Conservation (phyloP, 139 green algal species). For the Trebouxia sp. region DNA sequence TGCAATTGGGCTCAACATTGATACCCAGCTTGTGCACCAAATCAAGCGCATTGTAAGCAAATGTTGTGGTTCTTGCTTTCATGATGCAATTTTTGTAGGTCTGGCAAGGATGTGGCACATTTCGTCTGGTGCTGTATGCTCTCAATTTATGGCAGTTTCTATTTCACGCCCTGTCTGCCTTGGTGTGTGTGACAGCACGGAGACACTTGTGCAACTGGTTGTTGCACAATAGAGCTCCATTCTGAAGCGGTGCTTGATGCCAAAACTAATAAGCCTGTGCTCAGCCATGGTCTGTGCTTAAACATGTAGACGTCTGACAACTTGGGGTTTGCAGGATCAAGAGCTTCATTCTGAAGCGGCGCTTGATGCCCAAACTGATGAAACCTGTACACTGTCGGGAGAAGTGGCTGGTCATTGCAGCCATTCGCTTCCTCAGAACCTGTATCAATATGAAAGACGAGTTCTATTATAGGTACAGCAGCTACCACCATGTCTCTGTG, state of each 20-base stretch:
- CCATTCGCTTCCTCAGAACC: slow-evolving; percentile 91
- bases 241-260: slow-evolving; percentile 76
- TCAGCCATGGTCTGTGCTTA: not conserved
- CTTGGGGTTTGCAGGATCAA: slow-evolving; percentile 69
- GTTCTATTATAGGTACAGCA: slow-evolving; percentile 80
- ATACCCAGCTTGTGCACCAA: no score
- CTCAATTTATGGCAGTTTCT: no score
- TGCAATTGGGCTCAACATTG: no score
- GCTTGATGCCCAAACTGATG: slow-evolving; percentile 90
- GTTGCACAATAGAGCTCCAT: slow-evolving; percentile 96
- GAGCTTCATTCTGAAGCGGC: slow-evolving; percentile 83
- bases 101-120: no score
- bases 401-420: slow-evolving; percentile 83
- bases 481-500: not conserved
- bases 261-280: slow-evolving; percentile 89
- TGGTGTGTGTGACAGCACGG: no score
- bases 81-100: no score
- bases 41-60: no score
- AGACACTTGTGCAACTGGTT: no score
- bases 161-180: no score
- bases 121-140: no score
- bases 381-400: slow-evolving; percentile 78
- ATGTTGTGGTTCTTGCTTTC: no score
- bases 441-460: slow-evolving; percentile 86
- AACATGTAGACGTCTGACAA: not conserved